Percentiles rank a stretch among this genome's conserved stretches.
Conservation (phyloP, 345 rosid species). For the Lepidium africanum region DNA sequence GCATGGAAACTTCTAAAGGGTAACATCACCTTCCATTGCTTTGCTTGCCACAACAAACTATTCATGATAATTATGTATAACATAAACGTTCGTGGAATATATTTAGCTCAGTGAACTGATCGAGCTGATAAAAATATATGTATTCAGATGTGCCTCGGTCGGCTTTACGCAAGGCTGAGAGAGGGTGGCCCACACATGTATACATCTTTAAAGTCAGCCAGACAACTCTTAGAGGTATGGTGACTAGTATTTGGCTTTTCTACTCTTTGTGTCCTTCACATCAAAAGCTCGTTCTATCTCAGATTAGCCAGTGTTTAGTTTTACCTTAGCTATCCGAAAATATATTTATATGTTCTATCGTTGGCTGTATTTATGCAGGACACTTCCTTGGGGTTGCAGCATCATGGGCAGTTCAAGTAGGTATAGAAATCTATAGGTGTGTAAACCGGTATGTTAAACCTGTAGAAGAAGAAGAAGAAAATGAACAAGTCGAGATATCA, state of each 20-base stretch:
- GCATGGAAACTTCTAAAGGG: slow-evolving; percentile 99
- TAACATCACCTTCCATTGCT: slow-evolving; percentile 24
- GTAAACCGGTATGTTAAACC: slow-evolving; percentile 20
- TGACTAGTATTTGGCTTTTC: not conserved
- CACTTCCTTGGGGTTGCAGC: slow-evolving; percentile 75
- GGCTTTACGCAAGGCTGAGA: slow-evolving; percentile 66
- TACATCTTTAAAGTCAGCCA: slow-evolving; percentile 66
- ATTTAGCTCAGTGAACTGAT: not conserved
- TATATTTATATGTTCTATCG: not conserved
- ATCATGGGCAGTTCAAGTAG: slow-evolving; percentile 86
- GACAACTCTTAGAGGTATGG: slow-evolving; percentile 84
- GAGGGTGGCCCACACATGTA: slow-evolving; percentile 61
- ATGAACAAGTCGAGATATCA: slow-evolving; percentile 22
- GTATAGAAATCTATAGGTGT: slow-evolving; percentile 66
- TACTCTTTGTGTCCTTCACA: not conserved
- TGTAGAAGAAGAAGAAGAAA: slow-evolving; percentile 31
- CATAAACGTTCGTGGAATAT: not conserved
- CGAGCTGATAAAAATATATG: not conserved
- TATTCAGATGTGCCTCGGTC: slow-evolving; percentile 77
- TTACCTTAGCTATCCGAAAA: not conserved
- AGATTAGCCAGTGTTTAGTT: not conserved
- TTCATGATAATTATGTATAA: not conserved
- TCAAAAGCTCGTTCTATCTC: not conserved
- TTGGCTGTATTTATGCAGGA: slow-evolving; percentile 41
- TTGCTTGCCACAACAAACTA: not conserved